phyloP scores from a whole-genome alignment of 1,284 basidiomycete species.

The Malassezia furfur region DNA sequence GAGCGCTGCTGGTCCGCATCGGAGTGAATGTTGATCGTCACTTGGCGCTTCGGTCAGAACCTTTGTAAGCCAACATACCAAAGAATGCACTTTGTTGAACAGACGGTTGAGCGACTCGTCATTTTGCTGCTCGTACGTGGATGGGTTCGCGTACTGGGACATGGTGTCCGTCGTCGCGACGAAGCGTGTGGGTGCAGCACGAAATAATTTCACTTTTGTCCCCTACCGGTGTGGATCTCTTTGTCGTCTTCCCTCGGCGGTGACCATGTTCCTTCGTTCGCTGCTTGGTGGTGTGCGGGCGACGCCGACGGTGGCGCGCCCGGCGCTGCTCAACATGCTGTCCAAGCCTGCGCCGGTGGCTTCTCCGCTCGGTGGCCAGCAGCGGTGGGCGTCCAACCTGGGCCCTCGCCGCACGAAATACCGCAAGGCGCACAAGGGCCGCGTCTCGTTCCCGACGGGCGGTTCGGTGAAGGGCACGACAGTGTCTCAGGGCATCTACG shows the following conservation, averaged over 20 bases:
- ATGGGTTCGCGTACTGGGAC: not conserved
- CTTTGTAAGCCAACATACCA: not conserved
- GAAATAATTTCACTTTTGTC: not conserved
- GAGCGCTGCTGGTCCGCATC: conserved; percentile 35
- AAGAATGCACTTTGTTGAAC: conserved; percentile 34
- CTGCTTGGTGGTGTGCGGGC: not conserved
- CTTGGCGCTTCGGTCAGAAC: conserved; percentile 20
- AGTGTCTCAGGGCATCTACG: conserved; percentile 80
- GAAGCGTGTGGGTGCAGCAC: not conserved
- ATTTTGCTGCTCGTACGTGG: conserved; percentile 42
- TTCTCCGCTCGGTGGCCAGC: conserved; percentile 22
- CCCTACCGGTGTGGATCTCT: not conserved
- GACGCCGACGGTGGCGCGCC: too few relatives aligned
- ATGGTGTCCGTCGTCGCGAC: not conserved
- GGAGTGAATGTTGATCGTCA: conserved; percentile 39
- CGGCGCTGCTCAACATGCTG: too few relatives aligned
- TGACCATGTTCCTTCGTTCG: not conserved
- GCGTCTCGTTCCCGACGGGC: conserved; percentile 57
- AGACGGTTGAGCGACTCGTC: conserved; percentile 36
- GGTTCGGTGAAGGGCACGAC: conserved; percentile 90
- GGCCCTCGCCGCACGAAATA: conserved; percentile 73
- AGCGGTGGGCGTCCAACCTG: conserved; percentile 56
- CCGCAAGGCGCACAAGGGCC: conserved; percentile 77
- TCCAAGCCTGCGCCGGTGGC: too few relatives aligned
- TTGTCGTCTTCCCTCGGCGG: not conserved